Base-by-base conservation (phyloP, 768 basidiomycete genomes). In the Fomitopsis pulvina region DNA sequence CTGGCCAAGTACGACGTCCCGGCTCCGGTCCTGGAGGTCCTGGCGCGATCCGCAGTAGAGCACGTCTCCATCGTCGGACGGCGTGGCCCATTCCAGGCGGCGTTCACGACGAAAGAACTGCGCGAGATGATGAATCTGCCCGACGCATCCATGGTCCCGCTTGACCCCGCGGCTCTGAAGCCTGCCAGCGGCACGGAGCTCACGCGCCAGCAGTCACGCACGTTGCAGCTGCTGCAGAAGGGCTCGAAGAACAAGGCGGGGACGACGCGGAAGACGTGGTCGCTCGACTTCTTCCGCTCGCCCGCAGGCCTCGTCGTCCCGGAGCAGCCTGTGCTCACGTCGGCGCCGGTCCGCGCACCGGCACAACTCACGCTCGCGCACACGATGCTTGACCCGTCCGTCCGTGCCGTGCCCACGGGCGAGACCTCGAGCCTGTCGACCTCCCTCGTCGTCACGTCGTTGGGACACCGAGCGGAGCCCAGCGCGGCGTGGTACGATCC, bases 51-150 rank as follows among this genome's bases (percentile, higher is more conserved):
- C 8, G 54, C 69, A 12, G 79, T 98, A 27, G 71, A 76, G 58
- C 85, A 87, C 50, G 83, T 99, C 37, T 83, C 84, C 12, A 88
- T 94, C 42, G 72, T 96, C 22, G 94, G 81, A 1, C 74, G 95
- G 41, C 78, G 95, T 11, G 94, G 95, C 0, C 92, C 92, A 0
- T 75, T 85, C 6, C 86, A 97, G 62, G 92, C 88, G 1, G 85
- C 90, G 0, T 95, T 93, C 61, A 92, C 93, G 3, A 82, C 85
- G 28, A 97, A 97, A 65, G 95, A 99, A 66, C 74, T 96, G 3
- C 74, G 95, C 21, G 95, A 98, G 68, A 77, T 97, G 72, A 63
- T 80, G 57, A 63, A 63, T 25, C 66, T 81, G 63, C 90, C 27
- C 0, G 79, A 83, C 41, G 81, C 81, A 0, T 71, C 80, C 22